Conservation (phyloP, 768 basidiomycete genomes). For the Lactifluus hygrophoroides region DNA sequence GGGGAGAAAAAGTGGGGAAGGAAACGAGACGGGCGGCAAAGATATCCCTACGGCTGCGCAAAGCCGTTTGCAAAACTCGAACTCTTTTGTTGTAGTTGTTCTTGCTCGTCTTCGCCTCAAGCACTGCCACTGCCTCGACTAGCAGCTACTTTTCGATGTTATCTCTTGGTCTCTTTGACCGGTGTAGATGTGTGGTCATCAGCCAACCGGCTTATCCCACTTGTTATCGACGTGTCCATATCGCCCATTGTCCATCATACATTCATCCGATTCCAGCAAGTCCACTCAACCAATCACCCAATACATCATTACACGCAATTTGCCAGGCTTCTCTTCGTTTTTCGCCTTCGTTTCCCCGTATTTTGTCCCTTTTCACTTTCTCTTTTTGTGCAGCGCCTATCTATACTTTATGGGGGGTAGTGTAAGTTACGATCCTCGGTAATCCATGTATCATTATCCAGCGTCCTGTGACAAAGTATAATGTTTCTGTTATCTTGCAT, state of each 20-base stretch:
- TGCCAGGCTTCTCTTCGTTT: neutral
- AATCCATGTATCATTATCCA: constrained; percentile 17
- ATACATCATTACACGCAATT: neutral
- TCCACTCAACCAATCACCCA: constrained; percentile 2
- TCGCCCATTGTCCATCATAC: neutral
- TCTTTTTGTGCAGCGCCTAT: constrained; percentile 10
- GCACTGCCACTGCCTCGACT: neutral
- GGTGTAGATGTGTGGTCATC: constrained; percentile 13
- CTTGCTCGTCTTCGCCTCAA: neutral
- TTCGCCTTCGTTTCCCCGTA: neutral
- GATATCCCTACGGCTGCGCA: constrained; percentile 14
- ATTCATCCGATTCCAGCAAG: constrained; percentile 1
- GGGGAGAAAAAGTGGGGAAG: neutral
- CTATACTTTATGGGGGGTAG: constrained; percentile 13
- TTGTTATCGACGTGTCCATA: constrained; percentile 1
- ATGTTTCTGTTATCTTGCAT: constrained; percentile 3
- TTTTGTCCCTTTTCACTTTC: neutral
- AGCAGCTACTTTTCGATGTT: neutral
- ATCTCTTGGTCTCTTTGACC: neutral
- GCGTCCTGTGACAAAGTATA: constrained; percentile 17
- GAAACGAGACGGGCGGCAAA: constrained; percentile 3
- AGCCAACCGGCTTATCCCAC: constrained; percentile 4
- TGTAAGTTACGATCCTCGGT: constrained; percentile 16
- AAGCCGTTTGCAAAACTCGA: constrained; percentile 9
- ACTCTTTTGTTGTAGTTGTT: neutral